Conservation (phyloP, 1,284 basidiomycete species). For the Tilletia setariae region DNA sequence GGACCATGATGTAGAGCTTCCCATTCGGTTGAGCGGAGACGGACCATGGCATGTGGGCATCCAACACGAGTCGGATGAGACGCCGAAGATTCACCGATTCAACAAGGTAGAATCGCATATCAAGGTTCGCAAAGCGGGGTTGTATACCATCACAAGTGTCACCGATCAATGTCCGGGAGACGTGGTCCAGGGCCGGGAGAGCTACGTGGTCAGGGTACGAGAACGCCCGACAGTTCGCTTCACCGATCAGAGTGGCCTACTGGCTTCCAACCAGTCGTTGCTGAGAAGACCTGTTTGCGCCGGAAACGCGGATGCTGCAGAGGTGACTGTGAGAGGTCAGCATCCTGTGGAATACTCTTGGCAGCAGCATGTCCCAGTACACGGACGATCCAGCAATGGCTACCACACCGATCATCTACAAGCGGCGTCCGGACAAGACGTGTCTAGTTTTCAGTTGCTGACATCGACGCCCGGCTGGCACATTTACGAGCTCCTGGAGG, state of each 20-base stretch:
- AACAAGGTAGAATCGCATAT: constrained; percentile 70
- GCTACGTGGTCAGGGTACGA: constrained; percentile 72
- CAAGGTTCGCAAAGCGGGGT: constrained; percentile 67
- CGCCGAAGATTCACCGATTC: constrained; percentile 56
- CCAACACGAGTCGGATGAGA: constrained; percentile 62
- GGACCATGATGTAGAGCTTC: constrained; percentile 63
- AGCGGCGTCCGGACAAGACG: constrained; percentile 79
- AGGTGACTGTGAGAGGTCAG: constrained; percentile 72
- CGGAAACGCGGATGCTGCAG: constrained; percentile 72
- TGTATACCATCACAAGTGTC: constrained; percentile 70
- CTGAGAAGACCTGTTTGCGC: constrained; percentile 76
- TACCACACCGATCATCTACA: constrained; percentile 54
- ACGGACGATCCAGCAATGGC: constrained; percentile 21
- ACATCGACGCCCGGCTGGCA: constrained; percentile 75
- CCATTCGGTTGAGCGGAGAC: constrained; percentile 51
- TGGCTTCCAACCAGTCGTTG: constrained; percentile 33
- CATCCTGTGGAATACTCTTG: constrained; percentile 38
- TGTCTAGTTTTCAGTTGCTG: constrained; percentile 76
- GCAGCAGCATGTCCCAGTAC: constrained; percentile 29
- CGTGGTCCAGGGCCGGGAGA: constrained; percentile 64
- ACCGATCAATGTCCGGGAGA: constrained; percentile 81
- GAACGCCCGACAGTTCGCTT: constrained; percentile 62
- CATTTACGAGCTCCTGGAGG: constrained; percentile 80
- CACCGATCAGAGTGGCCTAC: constrained; percentile 29
- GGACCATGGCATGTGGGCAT: constrained; percentile 65